Evolutionary conservation across 225 moss, liverwort and hornwort species (phyloP), one percentile per base, ranked within the genome.

Genomic region (Pleurozium schreberi): DNA sequence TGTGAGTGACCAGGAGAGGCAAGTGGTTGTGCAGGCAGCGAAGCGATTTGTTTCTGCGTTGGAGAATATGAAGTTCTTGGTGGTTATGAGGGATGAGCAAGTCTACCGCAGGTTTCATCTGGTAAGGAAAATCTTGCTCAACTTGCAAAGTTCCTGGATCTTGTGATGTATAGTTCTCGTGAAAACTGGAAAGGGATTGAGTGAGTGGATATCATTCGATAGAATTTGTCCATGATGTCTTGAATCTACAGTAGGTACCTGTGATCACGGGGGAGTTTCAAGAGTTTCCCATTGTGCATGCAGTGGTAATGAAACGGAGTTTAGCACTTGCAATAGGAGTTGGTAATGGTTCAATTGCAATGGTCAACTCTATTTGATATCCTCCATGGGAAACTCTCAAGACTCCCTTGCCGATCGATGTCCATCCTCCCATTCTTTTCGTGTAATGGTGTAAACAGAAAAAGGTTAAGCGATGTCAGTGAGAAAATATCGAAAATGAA

Each of bases 91-190:
- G n/a, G 87, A 90, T 38, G 65, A 49, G 42, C 93, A 93, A 60
- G 90, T 92, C 87, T 90, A 92, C 87, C 87, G 67, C n/a, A 47
- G 47, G 6, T 93, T 92, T 80, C 71, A 83, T 13, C 85, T 92
- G 89, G 93, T 93, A 69, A 84, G 5, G 80, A 60, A 60, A 80
- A 42, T 80, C 42, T 12, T 55, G 16, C 16, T 55, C 26, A 55
- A 55, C 77, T 26, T 55, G 55, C 38, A 55, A 26, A 16, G 16
- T 4, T 55, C n/a, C 78, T 78, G 4, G 57, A 26, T 78, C 10
- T 26, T 11, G 10, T 57, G 38, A 55, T 55, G 3, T 7, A 26
- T 11, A 17, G 10, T 78, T 78, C 57, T 78, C 26, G 10, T n/a
- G n/a, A n/a, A 10, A 57, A n/a, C n/a, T 16, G n/a, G 57, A n/a